Conservation (phyloP, 495 filamentous ascomycete genomes). For the Penicillium daleae region DNA sequence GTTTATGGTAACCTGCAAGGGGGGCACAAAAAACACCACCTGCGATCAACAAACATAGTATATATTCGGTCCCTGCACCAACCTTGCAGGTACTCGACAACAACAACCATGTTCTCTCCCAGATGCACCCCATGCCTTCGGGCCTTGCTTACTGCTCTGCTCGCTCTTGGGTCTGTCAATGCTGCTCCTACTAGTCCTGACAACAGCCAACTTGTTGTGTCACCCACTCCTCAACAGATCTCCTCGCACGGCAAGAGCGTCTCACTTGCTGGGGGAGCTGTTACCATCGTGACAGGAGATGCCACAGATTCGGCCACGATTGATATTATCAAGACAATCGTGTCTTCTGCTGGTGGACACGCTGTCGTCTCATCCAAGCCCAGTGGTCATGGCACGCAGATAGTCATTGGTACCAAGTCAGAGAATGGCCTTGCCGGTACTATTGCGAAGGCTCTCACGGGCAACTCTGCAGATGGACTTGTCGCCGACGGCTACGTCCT, state of each 20-base stretch:
- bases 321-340: constrained; percentile 12
- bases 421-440: constrained; percentile 5
- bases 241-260: not conserved
- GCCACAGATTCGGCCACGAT: constrained; percentile 19
- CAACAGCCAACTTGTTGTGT: constrained; percentile 1
- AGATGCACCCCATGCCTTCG: constrained; percentile 7
- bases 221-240: constrained; percentile 19
- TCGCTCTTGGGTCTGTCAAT: constrained; percentile 13
- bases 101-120: constrained; percentile 9
- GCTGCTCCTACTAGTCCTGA: constrained; percentile 8
- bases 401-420: constrained; percentile 15
- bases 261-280: not conserved
- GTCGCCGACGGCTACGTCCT: constrained; percentile 20
- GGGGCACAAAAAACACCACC: not conserved
- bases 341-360: constrained; percentile 16
- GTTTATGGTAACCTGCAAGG: constrained; percentile 6
- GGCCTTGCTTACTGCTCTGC: constrained; percentile 13
- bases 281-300: constrained; percentile 20
- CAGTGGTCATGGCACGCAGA: constrained; percentile 17
- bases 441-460: constrained; percentile 14
- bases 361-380: constrained; percentile 8
- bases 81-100: not conserved
- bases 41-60: not conserved
- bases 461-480: constrained; percentile 18
- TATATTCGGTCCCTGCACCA: too few species aligned